Evolutionary conservation across 2,329 filamentous ascomycete species (phyloP).

Genomic region (Ustulina deusta): DNA sequence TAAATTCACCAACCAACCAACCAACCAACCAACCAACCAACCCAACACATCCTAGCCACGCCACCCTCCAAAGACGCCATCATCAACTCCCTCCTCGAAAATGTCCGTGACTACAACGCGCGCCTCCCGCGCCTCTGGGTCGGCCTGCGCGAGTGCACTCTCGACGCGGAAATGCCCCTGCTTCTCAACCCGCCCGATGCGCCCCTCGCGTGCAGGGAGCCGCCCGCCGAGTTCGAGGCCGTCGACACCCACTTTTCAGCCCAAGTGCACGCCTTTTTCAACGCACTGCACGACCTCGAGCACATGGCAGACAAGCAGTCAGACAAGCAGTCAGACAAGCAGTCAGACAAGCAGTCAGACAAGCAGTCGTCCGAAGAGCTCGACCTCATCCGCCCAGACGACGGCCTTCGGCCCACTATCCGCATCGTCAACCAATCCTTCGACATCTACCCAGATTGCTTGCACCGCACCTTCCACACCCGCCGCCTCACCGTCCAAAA

Average conservation of each 20-base stretch:
- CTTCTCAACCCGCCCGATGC: constrained; percentile 8
- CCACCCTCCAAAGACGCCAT: constrained; percentile 13
- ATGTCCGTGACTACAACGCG: constrained; percentile 4
- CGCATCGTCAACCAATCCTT: too few relatives aligned
- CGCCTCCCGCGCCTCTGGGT: constrained; percentile 1
- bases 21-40: too few relatives aligned
- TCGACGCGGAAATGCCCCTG: constrained; percentile 19
- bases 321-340: too few relatives aligned
- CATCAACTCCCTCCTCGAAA: constrained; percentile 19
- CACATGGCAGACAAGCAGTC: too few relatives aligned
- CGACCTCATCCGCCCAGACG: constrained; percentile 17
- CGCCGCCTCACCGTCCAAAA: constrained; percentile 21
- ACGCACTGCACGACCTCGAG: constrained; percentile 17
- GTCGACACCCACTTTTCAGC: constrained; percentile 17
- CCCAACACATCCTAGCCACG: too few relatives aligned
- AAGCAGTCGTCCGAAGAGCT: constrained; percentile 7
- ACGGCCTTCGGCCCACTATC: too few relatives aligned
- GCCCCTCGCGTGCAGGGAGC: constrained; percentile 14
- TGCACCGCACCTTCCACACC: constrained; percentile 36
- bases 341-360: too few relatives aligned
- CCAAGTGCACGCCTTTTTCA: constrained; percentile 21
- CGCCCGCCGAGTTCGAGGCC: constrained; percentile 14
- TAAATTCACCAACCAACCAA: too few relatives aligned
- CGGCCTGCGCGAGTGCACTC: constrained; percentile 14
- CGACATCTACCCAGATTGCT: too few relatives aligned